Evolutionary conservation across 1,139 yeast genomes (phyloP), one percentile per base, ranked within the genome.

Genomic region (Diutina sp.): DNA sequence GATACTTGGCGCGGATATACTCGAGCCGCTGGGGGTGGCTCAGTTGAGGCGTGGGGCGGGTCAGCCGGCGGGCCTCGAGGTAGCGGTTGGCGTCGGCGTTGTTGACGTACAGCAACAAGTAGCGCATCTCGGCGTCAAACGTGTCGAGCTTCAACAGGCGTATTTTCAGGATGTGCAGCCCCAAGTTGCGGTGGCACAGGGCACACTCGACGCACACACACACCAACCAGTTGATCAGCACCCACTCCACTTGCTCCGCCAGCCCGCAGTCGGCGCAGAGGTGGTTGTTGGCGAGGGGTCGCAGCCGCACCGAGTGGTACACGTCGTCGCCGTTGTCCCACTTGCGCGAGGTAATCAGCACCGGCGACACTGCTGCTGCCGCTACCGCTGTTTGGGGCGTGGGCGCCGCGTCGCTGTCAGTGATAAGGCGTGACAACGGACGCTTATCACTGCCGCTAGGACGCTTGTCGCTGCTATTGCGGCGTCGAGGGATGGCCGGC

Each of bases 171-270:
- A 81, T 70, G 58, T 76, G 78, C 3, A 82, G 72, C 0, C 85
- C 85, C 61, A 81, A 67, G 55, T 73, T 72, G 55, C 85, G 65
- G 62, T 81, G 85, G 53, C 78, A 73, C 1, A 83, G 78, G 0
- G 96, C 85, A 65, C 98, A 91, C 55, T 85, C 84, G 50, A 90
- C 84, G 68, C 98, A 91, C 50, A 91, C 74, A 11, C 87, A 81
- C 29, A 84, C 83, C 58, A 90, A 71, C 55, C 86, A 71, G 64
- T 88, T 91, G 60, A 90, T 75, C 0, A 97, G 87, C 5, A 91
- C 80, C 97, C 97, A 91, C 64, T 90, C 97, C 9, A 89, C 95
- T 41, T 78, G 71, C 9, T 79, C 82, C 0, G 71, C 64, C 2
- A 80, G 66, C 0, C 86, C 85, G 72, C 98, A 91, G 65, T 91